These are phyloP conservation scores for Leccinum uliginosum DNA, from an alignment of 768 basidiomycete species.

Conservation along the genomic window DNA sequence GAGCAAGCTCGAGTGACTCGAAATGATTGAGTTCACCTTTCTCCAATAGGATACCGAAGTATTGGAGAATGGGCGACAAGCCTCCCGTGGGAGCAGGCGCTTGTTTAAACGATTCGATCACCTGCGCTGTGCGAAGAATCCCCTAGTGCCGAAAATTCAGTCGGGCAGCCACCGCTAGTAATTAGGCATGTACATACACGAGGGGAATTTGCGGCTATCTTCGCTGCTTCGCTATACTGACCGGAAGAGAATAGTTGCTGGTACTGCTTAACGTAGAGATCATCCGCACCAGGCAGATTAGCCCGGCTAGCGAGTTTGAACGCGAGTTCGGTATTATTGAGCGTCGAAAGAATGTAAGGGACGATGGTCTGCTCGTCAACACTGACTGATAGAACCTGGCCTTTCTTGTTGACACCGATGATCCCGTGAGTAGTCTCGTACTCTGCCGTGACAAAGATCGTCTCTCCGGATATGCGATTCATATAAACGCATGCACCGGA, in stretches of 20 bases:
- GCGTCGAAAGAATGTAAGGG: slow-evolving; percentile 87
- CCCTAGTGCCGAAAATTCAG: slow-evolving; percentile 46
- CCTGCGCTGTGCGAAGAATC: slow-evolving; percentile 88
- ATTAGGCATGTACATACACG: slow-evolving; percentile 45
- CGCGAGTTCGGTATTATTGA: slow-evolving; percentile 97
- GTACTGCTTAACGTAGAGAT: slow-evolving; percentile 92
- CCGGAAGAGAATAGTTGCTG: slow-evolving; percentile 85
- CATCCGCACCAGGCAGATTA: slow-evolving; percentile 95
- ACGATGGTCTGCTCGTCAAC: slow-evolving; percentile 96
- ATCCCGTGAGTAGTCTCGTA: slow-evolving; percentile 93
- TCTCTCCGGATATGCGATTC: slow-evolving; percentile 99
- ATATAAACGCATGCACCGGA: slow-evolving; percentile 97
- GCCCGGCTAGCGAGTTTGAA: slow-evolving; percentile 97
- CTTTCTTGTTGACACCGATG: slow-evolving; percentile 99
- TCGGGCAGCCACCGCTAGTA: not conserved
- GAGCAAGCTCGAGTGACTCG: slow-evolving; percentile 92
- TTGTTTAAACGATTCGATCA: slow-evolving; percentile 96
- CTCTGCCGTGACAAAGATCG: slow-evolving; percentile 97
- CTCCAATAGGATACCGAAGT: slow-evolving; percentile 98
- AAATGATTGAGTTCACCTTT: slow-evolving; percentile 97
- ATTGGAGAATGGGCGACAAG: slow-evolving; percentile 93
- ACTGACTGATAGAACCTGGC: slow-evolving; percentile 94
- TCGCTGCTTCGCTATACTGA: slow-evolving; percentile 91
- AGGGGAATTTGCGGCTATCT: slow-evolving; percentile 96
- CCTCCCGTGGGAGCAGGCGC: slow-evolving; percentile 89